Conservation (phyloP, 768 basidiomycete species). For the Aureoboletus auriporus region DNA sequence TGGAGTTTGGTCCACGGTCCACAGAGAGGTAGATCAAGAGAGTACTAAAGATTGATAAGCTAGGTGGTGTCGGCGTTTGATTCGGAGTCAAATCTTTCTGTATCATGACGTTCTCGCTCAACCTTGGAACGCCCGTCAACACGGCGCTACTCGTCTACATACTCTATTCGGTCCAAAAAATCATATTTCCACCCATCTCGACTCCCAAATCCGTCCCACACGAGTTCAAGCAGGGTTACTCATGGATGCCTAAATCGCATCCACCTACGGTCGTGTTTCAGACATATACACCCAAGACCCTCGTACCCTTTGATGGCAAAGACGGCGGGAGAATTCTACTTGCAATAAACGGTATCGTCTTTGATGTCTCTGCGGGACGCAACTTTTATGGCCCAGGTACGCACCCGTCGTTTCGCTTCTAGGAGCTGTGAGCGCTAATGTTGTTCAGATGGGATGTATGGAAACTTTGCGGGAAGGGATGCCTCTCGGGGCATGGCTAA, state of each 20-base stretch:
- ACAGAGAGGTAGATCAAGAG: too few relatives aligned
- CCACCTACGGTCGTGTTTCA: conserved; percentile 74
- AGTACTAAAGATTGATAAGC: too few relatives aligned
- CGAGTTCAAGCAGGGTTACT: conserved; percentile 81
- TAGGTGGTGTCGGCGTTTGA: too few relatives aligned
- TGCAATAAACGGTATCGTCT: conserved; percentile 84
- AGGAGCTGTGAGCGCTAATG: not conserved
- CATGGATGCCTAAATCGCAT: conserved; percentile 87
- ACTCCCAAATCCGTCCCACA: conserved; percentile 48
- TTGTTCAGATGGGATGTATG: conserved; percentile 84
- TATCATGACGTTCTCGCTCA: conserved; percentile 40
- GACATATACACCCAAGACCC: conserved; percentile 74
- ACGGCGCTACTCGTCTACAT: conserved; percentile 76
- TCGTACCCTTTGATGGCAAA: conserved; percentile 61
- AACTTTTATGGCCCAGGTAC: conserved; percentile 94
- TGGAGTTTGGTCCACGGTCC: too few relatives aligned
- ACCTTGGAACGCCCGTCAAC: conserved; percentile 69
- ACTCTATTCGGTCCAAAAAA: conserved; percentile 68
- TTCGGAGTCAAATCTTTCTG: too few relatives aligned
- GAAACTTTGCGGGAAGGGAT: conserved; percentile 95
- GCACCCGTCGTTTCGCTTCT: conserved; percentile 20
- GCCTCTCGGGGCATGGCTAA: conserved; percentile 97
- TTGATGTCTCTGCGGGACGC: conserved; percentile 86
- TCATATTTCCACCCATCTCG: conserved; percentile 66
- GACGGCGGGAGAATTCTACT: conserved; percentile 74